Evolutionary conservation across 306 rosid genomes (phyloP), one percentile per base, ranked within the genome.

Genomic region (Prunus fruticosa): DNA sequence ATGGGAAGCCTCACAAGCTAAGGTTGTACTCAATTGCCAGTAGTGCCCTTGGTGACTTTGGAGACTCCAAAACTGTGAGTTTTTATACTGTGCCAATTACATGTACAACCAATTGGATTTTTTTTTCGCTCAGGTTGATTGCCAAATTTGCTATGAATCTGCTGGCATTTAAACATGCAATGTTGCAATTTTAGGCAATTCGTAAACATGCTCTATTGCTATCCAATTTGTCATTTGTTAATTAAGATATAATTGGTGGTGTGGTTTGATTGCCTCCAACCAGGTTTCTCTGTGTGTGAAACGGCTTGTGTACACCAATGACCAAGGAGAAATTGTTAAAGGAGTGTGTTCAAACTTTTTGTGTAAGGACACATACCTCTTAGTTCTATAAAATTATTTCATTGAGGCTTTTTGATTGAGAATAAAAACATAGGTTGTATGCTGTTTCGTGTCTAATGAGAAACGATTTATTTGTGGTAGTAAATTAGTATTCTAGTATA

Each of bases 261-360:
- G 43, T 79, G 76, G 63, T 65, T 73, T 72, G 76, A 30, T 74
- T 72, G 27, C 60, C 28, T 58, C 69, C 76, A 63, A 68, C n/a
- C 90, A 94, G 98, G 98, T 94, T 80, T 94, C 98, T 43, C 91
- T 91, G 16, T 94, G 98, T 57, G 98, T 94, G 85, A 94, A 94
- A 81, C 80, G 98, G 75, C 91, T 94, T 22, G 97, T 91, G 65
- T 91, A 94, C 91, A 94, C 96, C 70, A 91, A 94, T 71, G 98
- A 95, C 3, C 78, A 79, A 20, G 97, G 98, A 76, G 98, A 94
- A 78, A 51, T 92, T 83, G 92, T 95, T 57, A 95, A 92, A 70
- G 98, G 98, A 78, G 98, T 95, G 53, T 95, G 98, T 82, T 95
- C 98, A 14, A 95, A 95, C 84, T 95, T 89, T 80, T 88, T 95